These are phyloP conservation scores for Rhizoclosmatium globosum DNA, from an alignment of 192 early-diverging fungal genomes.

Conservation along the genomic window DNA sequence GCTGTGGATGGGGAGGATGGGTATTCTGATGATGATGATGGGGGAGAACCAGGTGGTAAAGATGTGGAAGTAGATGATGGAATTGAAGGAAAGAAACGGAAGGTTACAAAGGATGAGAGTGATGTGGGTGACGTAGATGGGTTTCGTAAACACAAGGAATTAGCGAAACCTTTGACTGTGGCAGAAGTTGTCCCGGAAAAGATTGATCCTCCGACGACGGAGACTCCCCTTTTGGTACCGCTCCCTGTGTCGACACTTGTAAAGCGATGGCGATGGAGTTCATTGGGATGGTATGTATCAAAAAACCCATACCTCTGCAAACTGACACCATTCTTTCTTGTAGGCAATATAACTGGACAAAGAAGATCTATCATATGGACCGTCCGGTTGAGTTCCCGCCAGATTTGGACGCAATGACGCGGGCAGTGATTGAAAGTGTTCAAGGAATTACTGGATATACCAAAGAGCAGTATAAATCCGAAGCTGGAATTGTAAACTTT, in stretches of 20 bases:
- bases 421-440: constrained; percentile 71
- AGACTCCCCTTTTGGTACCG: constrained; percentile 37
- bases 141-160: not conserved
- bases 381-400: constrained; percentile 73
- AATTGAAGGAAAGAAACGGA: not conserved
- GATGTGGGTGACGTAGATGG: not conserved
- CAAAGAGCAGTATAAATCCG: constrained; percentile 66
- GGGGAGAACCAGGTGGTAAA: not conserved
- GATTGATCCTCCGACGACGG: constrained; percentile 54
- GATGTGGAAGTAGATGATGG: not conserved
- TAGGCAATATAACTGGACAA: constrained; percentile 64
- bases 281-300: constrained; percentile 50
- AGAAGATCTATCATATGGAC: constrained; percentile 81
- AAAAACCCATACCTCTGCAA: not conserved
- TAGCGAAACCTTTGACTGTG: not conserved
- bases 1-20: not conserved
- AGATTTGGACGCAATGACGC: constrained; percentile 66
- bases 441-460: constrained; percentile 66
- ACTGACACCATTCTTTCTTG: not conserved
- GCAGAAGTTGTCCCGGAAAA: not conserved
- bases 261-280: constrained; percentile 54
- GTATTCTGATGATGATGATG: constrained; percentile 20
- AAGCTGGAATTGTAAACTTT: constrained; percentile 96
- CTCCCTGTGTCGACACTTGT: constrained; percentile 38
- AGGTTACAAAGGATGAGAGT: not conserved